Evolutionary conservation across 1,139 yeast genomes (phyloP), one percentile per base, ranked within the genome.

Genomic region (Meyerozyma elateridarum): DNA sequence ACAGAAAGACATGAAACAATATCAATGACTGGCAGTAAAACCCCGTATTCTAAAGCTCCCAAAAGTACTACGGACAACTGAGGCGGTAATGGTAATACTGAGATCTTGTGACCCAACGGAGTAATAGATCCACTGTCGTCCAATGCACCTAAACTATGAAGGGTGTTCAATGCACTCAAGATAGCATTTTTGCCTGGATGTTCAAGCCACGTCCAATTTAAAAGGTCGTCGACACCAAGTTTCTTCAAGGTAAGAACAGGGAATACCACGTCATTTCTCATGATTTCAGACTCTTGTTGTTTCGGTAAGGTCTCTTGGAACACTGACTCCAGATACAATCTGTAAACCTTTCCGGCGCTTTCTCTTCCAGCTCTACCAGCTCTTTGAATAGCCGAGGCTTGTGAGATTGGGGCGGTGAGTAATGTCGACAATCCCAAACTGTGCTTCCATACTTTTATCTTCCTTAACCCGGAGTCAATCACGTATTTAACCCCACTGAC

Each of bases 301-400:
- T 67, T 64, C 0, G 85, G 80, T 27, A 93, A 61, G 36, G 70
- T 65, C 12, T 54, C 44, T 4, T 42, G 33, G 48, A 75, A 91
- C 30, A 84, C 80, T 2, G 61, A 54, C 48, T 89, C 97, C 35
- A 84, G 79, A 53, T 83, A 93, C 22, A 91, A 61, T 38, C 98
- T 65, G 56, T 72, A 91, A 25, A 94, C 88, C 54, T 89, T 91
- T 32, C 99, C 99, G 4, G 58, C 54, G 26, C 84, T 77, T 61
- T 91, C 97, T 76, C 99, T 85, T 44, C 99, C 99, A 17, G 98
- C 98, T 70, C 99, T 85, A 55, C 99, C 99, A 36, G 93, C 81
- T 59, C 99, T 71, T 62, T 91, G 99, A 28, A 83, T 76, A 0
- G 98, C 98, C 25, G 95, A 84, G 0, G 97, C 95, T 50, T 85